phyloP scores from a whole-genome alignment of 306 rosid genomes.

The Vachellia pachyceras region DNA sequence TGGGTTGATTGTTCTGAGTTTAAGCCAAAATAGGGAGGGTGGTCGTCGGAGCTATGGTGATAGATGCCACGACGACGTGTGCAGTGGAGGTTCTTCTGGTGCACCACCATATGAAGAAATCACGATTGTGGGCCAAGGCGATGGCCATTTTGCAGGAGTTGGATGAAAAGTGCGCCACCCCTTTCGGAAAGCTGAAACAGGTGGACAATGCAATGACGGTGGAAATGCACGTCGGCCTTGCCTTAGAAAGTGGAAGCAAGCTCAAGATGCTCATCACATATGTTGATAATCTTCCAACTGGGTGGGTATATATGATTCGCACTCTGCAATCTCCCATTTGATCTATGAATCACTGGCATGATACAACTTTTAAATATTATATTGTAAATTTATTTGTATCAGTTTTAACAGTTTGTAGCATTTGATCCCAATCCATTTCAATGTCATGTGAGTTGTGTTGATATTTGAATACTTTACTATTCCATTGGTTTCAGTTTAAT shows the following conservation, averaged over 20 bases:
- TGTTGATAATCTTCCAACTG: conserved; percentile 87
- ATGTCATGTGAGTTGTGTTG: conserved; percentile 1
- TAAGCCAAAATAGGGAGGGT: conserved; percentile 55
- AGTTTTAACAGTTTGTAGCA: neutral
- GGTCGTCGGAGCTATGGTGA: conserved; percentile 60
- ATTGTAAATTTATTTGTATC: neutral
- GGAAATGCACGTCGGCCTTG: conserved; percentile 96
- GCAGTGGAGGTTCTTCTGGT: conserved; percentile 60
- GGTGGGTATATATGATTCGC: conserved; percentile 69
- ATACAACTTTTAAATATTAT: neutral
- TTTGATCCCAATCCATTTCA: conserved; percentile 32
- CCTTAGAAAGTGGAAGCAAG: conserved; percentile 91
- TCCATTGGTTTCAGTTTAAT: neutral
- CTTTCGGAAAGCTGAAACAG: conserved; percentile 60
- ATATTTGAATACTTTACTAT: neutral
- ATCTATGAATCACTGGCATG: neutral
- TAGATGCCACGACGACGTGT: conserved; percentile 45
- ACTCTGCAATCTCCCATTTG: neutral
- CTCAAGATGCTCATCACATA: conserved; percentile 88
- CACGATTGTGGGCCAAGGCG: conserved; percentile 57
- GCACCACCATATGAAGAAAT: conserved; percentile 60
- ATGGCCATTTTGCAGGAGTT: conserved; percentile 65
- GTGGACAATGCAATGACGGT: conserved; percentile 83
- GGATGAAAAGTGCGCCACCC: conserved; percentile 80
- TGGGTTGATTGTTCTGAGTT: neutral